Base-by-base conservation (phyloP, 2,329 filamentous ascomycete species). In the Microcyclosporella mali region DNA sequence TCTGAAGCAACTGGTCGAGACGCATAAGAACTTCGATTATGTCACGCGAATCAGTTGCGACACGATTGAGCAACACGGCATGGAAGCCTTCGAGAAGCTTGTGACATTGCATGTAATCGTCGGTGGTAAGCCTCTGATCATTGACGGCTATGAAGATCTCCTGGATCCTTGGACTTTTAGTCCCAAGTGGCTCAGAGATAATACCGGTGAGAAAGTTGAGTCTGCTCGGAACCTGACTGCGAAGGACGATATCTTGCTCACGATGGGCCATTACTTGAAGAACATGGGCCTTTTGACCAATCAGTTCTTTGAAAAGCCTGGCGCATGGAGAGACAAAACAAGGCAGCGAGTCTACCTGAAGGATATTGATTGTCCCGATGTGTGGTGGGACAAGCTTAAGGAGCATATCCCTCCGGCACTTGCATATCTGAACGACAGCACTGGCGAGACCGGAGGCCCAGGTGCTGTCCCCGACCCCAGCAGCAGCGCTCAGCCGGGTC, bases 311-410 rank as follows among this genome's bases (percentile, higher is more conserved):
- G 65, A 69, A 72, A 84, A 74, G 7, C 70, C 78, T 0, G 75
- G 73, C 35, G 90, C 86, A 50, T 95, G 84, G 61, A 82, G 82
- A 46, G 85, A 94, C 51, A 80, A 86, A 48, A 78, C 79, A 29
- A 75, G 85, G 16, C 92, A 98, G 61, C 80, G 92, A 10, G 79
- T 97, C 1, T 98, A 98, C 62, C 70, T 97, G 17, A 98, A 98
- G 60, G 92, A 98, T 60, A 95, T 98, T 46, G 92, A 98, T 63
- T 95, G 89, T 55, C 92, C 92, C 0, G 70, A 76, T 1, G 81
- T 90, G 45, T 98, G 92, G 92, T 81, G 83, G 39, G 77, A 90
- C 19, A 82, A 85, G 45, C 69, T 98, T 14, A 79, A 81, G 52
- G 82, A 84, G 37, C 70, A 87, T 21, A 83, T 97, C 4, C 89